A percentile compares a stretch with the other conserved stretches of the same genome.
Evolutionary conservation across 257 asterid genomes (phyloP).

Genomic region (Henckelia pumila): DNA sequence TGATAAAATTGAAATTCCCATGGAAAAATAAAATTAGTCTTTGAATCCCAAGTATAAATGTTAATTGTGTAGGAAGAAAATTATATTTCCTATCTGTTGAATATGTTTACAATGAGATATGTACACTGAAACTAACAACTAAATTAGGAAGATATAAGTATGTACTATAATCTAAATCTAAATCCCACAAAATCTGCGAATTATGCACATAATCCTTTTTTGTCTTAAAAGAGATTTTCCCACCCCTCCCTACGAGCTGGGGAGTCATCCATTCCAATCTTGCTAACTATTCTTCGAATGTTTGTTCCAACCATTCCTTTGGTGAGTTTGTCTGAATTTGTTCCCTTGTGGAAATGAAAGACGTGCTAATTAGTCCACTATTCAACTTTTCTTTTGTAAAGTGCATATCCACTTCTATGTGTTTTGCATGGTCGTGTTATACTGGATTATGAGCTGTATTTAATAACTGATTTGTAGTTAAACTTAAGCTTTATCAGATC

Average conservation of each 20-base stretch:
- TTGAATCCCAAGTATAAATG: no score
- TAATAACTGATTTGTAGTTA: neutral
- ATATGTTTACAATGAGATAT: neutral
- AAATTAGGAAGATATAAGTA: neutral
- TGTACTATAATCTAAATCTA: no score
- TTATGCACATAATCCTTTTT: no score
- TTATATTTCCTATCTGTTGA: no score
- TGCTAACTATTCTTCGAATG: neutral
- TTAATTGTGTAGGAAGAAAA: neutral
- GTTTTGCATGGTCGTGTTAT: neutral
- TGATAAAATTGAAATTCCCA: no score
- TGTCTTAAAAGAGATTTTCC: no score
- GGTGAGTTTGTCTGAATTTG: neutral
- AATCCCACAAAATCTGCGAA: no score
- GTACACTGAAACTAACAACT: neutral
- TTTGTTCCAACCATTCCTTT: neutral
- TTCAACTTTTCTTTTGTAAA: neutral
- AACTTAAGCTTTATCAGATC: neutral
- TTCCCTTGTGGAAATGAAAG: neutral
- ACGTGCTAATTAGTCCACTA: no score
- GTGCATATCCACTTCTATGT: neutral
- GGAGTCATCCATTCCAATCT: no score
- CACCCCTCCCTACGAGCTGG: no score
- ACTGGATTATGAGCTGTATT: no score
- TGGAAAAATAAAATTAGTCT: no score